These are phyloP conservation scores for Neopestalotiopsis sp. DNA, from an alignment of 2,329 filamentous ascomycete genomes.

Conservation along the genomic window DNA sequence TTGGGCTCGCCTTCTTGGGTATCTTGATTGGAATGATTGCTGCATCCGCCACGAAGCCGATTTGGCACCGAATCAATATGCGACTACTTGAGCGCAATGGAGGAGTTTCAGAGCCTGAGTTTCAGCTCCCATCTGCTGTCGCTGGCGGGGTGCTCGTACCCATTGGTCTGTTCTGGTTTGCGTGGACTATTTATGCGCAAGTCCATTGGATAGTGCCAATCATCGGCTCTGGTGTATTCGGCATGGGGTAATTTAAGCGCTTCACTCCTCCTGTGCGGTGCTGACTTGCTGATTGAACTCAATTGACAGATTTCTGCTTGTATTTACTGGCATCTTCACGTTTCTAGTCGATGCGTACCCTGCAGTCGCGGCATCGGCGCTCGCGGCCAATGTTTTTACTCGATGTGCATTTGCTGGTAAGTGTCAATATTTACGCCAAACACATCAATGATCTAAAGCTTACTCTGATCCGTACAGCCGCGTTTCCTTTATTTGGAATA, in stretches of 20 bases:
- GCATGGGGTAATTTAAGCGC: conserved; percentile 39
- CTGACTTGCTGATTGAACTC: background rate
- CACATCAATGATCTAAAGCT: background rate
- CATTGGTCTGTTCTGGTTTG: conserved; percentile 68
- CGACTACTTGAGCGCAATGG: background rate
- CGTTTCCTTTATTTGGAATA: background rate
- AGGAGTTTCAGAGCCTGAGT: conserved; percentile 61
- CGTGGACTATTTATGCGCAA: conserved; percentile 61
- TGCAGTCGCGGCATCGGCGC: conserved; percentile 70
- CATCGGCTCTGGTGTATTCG: conserved; percentile 33
- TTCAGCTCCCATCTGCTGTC: conserved; percentile 63
- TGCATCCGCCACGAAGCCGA: conserved; percentile 26
- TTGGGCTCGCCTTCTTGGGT: conserved; percentile 68
- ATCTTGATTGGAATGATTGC: conserved; percentile 68
- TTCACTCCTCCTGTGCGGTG: rapidly evolving
- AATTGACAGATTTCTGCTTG: conserved; percentile 45
- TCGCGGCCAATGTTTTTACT: conserved; percentile 70
- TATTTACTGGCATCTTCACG: conserved; percentile 56
- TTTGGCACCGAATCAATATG: conserved; percentile 36
- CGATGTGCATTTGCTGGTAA: conserved; percentile 33
- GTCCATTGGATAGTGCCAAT: conserved; percentile 54
- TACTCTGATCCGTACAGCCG: background rate
- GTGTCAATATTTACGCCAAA: background rate
- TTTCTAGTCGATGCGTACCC: conserved; percentile 57
- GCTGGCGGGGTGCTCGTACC: conserved; percentile 65